A percentile compares a stretch with the other conserved stretches of the same genome.
These are phyloP conservation scores for Mortierella sp. DNA, from an alignment of 371 early-diverging fungal genomes.

Conservation along the genomic window DNA sequence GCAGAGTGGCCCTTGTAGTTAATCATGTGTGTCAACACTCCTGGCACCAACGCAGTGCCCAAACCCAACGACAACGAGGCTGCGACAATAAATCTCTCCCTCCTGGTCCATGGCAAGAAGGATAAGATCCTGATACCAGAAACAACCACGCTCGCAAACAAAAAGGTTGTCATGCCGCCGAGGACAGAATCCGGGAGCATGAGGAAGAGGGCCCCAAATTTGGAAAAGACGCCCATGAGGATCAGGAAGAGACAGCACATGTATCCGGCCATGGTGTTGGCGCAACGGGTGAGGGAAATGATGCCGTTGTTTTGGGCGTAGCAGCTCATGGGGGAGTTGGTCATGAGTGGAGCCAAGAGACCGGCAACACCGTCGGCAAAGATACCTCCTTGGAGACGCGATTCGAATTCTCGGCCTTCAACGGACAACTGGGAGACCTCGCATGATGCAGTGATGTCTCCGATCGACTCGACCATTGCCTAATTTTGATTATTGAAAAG, in stretches of 20 bases:
- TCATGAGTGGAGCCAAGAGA: slow-evolving; percentile 69
- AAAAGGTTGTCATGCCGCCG: slow-evolving; percentile 72
- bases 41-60: slow-evolving; percentile 68
- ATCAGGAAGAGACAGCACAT: slow-evolving; percentile 72
- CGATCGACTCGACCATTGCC: slow-evolving; percentile 68
- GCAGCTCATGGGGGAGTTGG: slow-evolving; percentile 71
- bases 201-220: slow-evolving; percentile 74
- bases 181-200: slow-evolving; percentile 69
- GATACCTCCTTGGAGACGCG: slow-evolving; percentile 74
- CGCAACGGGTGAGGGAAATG: slow-evolving; percentile 73
- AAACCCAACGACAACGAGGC: slow-evolving; percentile 63
- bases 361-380: slow-evolving; percentile 75
- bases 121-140: slow-evolving; percentile 77
- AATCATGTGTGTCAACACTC: slow-evolving; percentile 73
- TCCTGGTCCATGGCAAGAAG: slow-evolving; percentile 74
- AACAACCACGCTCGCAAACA: slow-evolving; percentile 73
- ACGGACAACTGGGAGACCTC: slow-evolving; percentile 75
- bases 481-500: neutral
- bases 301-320: slow-evolving; percentile 80
- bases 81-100: slow-evolving; percentile 65
- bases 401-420: slow-evolving; percentile 72
- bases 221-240: slow-evolving; percentile 73
- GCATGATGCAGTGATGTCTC: slow-evolving; percentile 77
- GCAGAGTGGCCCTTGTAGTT: slow-evolving; percentile 66
- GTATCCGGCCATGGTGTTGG: slow-evolving; percentile 74